These are phyloP conservation scores for Gonium pectorale DNA, from an alignment of 139 green algal genomes.

Conservation along the genomic window DNA sequence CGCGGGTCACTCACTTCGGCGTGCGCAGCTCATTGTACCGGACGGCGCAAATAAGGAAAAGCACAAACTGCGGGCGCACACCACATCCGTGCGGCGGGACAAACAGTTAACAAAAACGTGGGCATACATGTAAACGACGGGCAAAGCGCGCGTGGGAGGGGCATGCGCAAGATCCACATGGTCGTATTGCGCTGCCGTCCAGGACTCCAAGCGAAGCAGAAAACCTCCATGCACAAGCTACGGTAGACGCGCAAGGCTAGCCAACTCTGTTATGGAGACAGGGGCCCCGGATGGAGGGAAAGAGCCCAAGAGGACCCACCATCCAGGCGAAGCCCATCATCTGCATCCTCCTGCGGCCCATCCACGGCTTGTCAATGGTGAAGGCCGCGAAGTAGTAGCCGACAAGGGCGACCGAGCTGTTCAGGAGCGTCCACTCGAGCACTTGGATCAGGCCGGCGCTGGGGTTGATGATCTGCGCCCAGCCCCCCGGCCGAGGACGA, in stretches of 20 bases:
- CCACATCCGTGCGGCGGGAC: too few species aligned
- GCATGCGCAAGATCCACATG: too few species aligned
- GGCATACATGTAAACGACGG: too few species aligned
- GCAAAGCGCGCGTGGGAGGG: too few species aligned
- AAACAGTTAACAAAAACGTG: too few species aligned
- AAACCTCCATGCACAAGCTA: too few species aligned
- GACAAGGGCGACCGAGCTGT: constrained; percentile 70
- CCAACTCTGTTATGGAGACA: too few species aligned
- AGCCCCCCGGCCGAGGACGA: too few species aligned
- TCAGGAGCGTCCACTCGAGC: constrained; percentile 79
- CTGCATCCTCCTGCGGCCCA: constrained; percentile 57
- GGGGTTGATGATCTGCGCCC: constrained; percentile 36
- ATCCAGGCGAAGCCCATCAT: constrained; percentile 25
- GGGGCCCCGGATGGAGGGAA: too few species aligned
- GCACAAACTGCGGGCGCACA: constrained; percentile 1
- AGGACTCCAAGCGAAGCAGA: too few species aligned
- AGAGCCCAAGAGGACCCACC: constrained; percentile 59
- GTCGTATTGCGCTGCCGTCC: too few species aligned
- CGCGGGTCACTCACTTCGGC: neutral
- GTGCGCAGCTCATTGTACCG: constrained; percentile 56
- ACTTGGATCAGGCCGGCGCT: constrained; percentile 57
- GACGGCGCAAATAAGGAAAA: constrained; percentile 73
- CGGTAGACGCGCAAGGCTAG: too few species aligned
- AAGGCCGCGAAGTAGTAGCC: constrained; percentile 76
- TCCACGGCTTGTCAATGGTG: constrained; percentile 70